Conservation (phyloP, 805 yeast species). For the Saturnispora serradocipensis region DNA sequence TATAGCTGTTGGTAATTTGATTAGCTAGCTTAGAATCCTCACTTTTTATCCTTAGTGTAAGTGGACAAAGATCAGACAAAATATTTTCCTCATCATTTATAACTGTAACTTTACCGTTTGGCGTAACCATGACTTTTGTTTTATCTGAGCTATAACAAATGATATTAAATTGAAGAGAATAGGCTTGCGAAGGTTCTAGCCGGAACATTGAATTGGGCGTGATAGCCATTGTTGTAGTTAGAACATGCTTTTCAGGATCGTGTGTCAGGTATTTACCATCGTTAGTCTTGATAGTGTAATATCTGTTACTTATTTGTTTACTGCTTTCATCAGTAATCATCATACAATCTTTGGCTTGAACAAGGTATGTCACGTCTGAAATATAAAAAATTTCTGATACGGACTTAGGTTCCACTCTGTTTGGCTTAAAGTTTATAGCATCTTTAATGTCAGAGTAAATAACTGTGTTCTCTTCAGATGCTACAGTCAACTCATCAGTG, state of each 20-base stretch:
- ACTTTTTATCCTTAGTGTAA: slow-evolving; percentile 21
- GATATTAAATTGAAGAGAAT: slow-evolving; percentile 3
- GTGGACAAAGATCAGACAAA: slow-evolving; percentile 18
- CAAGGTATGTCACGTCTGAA: slow-evolving; percentile 13
- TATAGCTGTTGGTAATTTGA: slow-evolving; percentile 8
- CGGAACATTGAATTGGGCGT: slow-evolving; percentile 24
- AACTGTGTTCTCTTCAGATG: not conserved
- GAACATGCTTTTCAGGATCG: slow-evolving; percentile 12
- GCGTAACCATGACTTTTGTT: not conserved
- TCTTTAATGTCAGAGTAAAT: not conserved
- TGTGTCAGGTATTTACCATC: slow-evolving; percentile 19
- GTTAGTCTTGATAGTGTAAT: slow-evolving; percentile 18
- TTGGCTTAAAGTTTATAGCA: not conserved
- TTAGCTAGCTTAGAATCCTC: slow-evolving; percentile 17
- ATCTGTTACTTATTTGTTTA: not conserved
- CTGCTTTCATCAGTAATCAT: not conserved
- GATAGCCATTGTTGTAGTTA: slow-evolving; percentile 20
- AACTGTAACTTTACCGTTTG: slow-evolving; percentile 16
- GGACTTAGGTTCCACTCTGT: slow-evolving; percentile 20
- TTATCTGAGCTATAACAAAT: not conserved
- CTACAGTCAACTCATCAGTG: not conserved
- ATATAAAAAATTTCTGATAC: slow-evolving; percentile 23
- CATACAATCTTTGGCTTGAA: slow-evolving; percentile 8
- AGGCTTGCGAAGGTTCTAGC: slow-evolving; percentile 6
- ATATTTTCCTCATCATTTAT: slow-evolving; percentile 25